phyloP scores from a whole-genome alignment of 225 moss, liverwort and hornwort species.

The Antitrichia curtipendula region DNA sequence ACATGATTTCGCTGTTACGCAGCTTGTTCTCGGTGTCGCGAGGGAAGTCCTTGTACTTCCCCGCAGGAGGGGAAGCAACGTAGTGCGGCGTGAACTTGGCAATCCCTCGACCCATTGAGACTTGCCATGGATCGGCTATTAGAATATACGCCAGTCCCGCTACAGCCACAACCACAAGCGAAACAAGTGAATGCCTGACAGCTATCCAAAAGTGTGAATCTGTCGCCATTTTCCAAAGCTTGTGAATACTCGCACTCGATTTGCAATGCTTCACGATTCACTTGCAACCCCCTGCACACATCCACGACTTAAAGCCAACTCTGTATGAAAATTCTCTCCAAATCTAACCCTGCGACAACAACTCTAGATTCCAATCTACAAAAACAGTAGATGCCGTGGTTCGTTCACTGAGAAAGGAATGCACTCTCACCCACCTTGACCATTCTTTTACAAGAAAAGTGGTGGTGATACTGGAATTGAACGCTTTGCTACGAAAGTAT shows the following conservation, averaged over 20 bases:
- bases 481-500: background rate
- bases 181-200: background rate
- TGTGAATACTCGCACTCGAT: background rate
- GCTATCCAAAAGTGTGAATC: no score
- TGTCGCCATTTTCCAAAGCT: background rate
- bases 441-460: background rate
- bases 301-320: background rate
- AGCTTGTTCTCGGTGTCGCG: slow-evolving; percentile 37
- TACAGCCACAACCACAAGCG: background rate
- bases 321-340: background rate
- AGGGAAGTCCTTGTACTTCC: slow-evolving; percentile 1
- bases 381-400: no score
- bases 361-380: background rate
- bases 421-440: background rate
- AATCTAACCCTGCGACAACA: background rate
- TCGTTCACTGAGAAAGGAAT: background rate
- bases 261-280: background rate
- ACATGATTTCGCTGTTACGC: slow-evolving; percentile 19
- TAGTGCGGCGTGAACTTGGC: slow-evolving; percentile 18
- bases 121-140: slow-evolving; percentile 9
- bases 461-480: background rate
- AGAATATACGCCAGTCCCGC: slow-evolving; percentile 27
- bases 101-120: slow-evolving; percentile 16
- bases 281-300: background rate
- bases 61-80: background rate